Conservation (phyloP, 257 asterid genomes). For the Solanum medicagineum region DNA sequence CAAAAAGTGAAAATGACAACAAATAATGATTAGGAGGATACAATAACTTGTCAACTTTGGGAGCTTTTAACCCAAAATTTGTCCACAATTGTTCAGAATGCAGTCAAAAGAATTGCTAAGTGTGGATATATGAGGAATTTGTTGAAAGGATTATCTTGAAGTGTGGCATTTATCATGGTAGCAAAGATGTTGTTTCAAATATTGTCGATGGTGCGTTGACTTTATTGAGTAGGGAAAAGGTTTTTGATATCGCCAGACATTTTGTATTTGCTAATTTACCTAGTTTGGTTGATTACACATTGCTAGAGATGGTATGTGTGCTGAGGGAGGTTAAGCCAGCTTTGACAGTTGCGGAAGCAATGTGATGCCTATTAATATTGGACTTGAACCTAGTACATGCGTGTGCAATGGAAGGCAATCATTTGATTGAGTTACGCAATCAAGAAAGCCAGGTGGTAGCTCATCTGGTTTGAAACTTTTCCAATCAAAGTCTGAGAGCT, state of each 20-base stretch:
- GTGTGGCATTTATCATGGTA: conserved; percentile 48
- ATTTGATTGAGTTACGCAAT: conserved; percentile 6
- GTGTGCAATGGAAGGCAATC: conserved; percentile 22
- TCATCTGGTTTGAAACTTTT: background rate
- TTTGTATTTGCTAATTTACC: conserved; percentile 33
- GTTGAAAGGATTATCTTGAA: conserved; percentile 52
- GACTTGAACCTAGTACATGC: conserved; percentile 55
- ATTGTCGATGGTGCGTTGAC: conserved; percentile 53
- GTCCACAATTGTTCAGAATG: conserved; percentile 23
- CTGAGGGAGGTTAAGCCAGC: conserved; percentile 53
- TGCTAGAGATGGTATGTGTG: conserved; percentile 65
- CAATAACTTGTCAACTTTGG: conserved; percentile 36
- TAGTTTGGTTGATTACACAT: conserved; percentile 41
- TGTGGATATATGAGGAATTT: conserved; percentile 40
- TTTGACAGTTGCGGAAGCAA: conserved; percentile 44
- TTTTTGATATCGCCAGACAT: conserved; percentile 11
- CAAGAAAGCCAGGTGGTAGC: conserved; percentile 16
- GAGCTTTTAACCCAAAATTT: conserved; percentile 32
- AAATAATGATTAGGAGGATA: conserved; percentile 48
- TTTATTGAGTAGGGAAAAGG: conserved; percentile 32
- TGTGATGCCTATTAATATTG: conserved; percentile 54
- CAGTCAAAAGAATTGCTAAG: conserved; percentile 42
- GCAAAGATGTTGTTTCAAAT: conserved; percentile 44
- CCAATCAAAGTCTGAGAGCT: conserved; percentile 7
- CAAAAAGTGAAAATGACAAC: conserved; percentile 12